Conservation (phyloP, 805 yeast species). For the Kluyveromyces dobzhanskii region DNA sequence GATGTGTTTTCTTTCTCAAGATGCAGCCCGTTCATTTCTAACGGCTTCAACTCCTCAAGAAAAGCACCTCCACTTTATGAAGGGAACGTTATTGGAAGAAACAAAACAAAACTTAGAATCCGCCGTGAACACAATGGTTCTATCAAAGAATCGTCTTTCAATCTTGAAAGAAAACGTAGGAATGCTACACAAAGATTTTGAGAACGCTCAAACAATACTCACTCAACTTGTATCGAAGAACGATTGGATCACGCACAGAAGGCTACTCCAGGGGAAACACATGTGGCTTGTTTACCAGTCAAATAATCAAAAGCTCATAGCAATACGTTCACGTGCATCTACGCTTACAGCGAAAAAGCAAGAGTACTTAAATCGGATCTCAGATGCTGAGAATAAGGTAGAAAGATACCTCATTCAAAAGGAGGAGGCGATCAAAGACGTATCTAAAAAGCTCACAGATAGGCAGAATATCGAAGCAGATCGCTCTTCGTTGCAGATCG, state of each 20-base stretch:
- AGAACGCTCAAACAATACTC: constrained; percentile 36
- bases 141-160: constrained; percentile 34
- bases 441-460: constrained; percentile 8
- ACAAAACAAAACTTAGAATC: constrained; percentile 45
- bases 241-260: constrained; percentile 32
- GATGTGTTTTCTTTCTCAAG: constrained; percentile 87
- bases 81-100: constrained; percentile 67
- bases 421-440: constrained; percentile 12
- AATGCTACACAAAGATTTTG: constrained; percentile 32
- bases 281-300: constrained; percentile 37
- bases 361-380: constrained; percentile 12
- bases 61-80: constrained; percentile 71
- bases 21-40: constrained; percentile 83
- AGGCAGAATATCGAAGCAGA: constrained; percentile 14
- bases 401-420: constrained; percentile 18
- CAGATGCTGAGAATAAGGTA: constrained; percentile 21
- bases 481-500: constrained; percentile 13
- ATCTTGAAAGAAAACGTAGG: constrained; percentile 33
- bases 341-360: constrained; percentile 14
- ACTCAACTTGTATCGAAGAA: constrained; percentile 34
- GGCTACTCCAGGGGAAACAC: constrained; percentile 38
- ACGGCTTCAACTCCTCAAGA: constrained; percentile 65
- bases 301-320: constrained; percentile 14
- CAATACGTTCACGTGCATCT: constrained; percentile 11
- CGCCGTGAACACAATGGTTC: constrained; percentile 29